Evolutionary conservation across 2,329 filamentous ascomycete genomes (phyloP), one percentile per base, ranked within the genome.

Genomic region (Hypoxylon sp.): DNA sequence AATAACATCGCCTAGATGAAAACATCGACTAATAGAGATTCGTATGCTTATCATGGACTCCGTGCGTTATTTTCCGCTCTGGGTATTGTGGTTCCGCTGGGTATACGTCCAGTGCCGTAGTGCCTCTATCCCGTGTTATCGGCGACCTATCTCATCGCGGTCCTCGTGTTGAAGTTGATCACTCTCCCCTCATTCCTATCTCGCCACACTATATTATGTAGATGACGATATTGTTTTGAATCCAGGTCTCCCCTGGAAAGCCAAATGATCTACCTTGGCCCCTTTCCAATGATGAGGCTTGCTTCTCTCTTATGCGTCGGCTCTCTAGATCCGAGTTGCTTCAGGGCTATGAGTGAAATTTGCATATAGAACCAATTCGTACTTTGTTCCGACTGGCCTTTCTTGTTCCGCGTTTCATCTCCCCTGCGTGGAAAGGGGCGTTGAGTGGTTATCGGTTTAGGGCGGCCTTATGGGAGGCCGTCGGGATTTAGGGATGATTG

Each of bases 391-490:
- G 39, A 31, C 32, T 52, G 29, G 39, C 29, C 15, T 44, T 29
- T 50, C 46, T 50, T 32, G 21, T 44, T 46, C 46, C 55, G 46
- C 55, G 55, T 58, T 58, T 58, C 55, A 50, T 17, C 31, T 44
- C 55, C 46, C 21, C 31, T 21, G 42, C 31, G 44, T 58, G 44
- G 19, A n/a, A 19, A 27, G 44, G 21, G n/a, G 19, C 6, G 21
- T 19, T 46, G 42, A 62, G 24, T 63, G 46, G 60, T 27, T 47
- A 13, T 17, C 32, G 37, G 47, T 15, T 42, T 37, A 37, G 56
- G 35, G 46, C 47, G 47, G 46, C 32, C 46, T 50, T 27, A 44
- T 50, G 19, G 31, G 55, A 39, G 55, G 42, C 55, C 46, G 2
- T 50, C 19, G 37, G 55, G 19, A 58, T 58, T 37, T 19, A n/a